Conservation (phyloP, 202 grass and related monocot genomes). For the Zizania palustris region DNA sequence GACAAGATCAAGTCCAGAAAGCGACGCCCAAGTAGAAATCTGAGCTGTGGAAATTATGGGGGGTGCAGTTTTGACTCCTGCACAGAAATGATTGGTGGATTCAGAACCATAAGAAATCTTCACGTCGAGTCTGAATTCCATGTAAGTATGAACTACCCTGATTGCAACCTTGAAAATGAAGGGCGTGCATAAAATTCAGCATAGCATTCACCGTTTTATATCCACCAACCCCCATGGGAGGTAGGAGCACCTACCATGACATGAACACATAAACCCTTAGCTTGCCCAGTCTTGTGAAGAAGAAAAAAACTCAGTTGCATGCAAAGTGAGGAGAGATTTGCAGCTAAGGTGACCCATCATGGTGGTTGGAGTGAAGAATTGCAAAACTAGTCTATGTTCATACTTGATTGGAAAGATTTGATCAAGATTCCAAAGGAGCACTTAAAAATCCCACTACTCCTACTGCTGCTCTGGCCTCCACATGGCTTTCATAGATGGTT, state of each 20-base stretch:
- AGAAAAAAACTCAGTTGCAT: background rate
- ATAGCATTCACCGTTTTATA: background rate
- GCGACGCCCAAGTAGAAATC: background rate
- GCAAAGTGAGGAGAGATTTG: background rate
- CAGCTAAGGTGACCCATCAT: background rate
- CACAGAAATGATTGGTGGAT: background rate
- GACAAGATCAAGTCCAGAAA: background rate
- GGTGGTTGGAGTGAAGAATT: background rate
- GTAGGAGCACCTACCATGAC: conserved; percentile 30
- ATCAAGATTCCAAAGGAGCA: background rate
- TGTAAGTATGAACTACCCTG: background rate
- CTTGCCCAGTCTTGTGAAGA: background rate
- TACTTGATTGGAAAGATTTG: background rate
- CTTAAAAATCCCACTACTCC: background rate
- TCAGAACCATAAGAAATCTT: background rate
- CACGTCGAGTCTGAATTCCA: background rate
- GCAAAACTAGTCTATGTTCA: background rate
- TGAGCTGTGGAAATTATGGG: background rate
- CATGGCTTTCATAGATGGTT: background rate
- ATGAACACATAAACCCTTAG: background rate
- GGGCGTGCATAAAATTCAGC: background rate
- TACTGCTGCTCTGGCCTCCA: background rate
- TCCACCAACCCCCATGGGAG: conserved; percentile 20
- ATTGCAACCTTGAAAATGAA: conserved; percentile 19
- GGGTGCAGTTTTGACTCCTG: background rate